Evolutionary conservation across 257 asterid genomes (phyloP), one percentile per base, ranked within the genome.

Genomic region (Ocimum tenuiflorum): DNA sequence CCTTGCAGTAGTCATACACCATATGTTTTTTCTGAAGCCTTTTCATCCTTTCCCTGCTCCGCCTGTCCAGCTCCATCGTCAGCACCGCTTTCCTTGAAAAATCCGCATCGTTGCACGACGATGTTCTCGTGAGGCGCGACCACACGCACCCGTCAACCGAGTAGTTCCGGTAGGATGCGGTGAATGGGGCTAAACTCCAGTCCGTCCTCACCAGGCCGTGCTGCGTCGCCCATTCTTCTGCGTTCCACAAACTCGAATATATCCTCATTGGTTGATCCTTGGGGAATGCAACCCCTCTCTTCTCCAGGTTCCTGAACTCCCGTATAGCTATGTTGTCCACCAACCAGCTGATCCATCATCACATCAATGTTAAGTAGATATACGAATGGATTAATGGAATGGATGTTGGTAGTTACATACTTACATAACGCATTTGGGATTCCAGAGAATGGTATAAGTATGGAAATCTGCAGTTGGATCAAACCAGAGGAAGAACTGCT

Each of bases 391-490:
- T n/a, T n/a, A n/a, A n/a, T n/a, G n/a, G n/a, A n/a, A n/a, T n/a
- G n/a, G n/a, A n/a, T n/a, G n/a, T n/a, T n/a, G n/a, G n/a, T n/a
- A n/a, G n/a, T n/a, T n/a, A n/a, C n/a, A 19, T 2, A 78, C 96
- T 83, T 80, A 85, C 94, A 86, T 72, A 0, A 91, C 86, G 80
- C 68, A 23, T 71, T 81, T 84, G 31, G 89, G 86, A 65, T 88
- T 91, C 97, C 97, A 91, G 2, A 86, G 86, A 69, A 91, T 82
- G 61, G 97, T 42, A 45, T 91, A 91, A 0, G 96, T 88, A 38
- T 91, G 97, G 48, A 81, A 91, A 77, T 88, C 97, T 68, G 72
- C 45, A 11, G 96, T 91, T 1, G 97, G 97, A 65, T 88, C 97
- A 65, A 91, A 91, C 97, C 97, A 88, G 8, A 91, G 77, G 73